phyloP scores from a whole-genome alignment of 331 rosid genomes.

The Telfairia occidentalis region DNA sequence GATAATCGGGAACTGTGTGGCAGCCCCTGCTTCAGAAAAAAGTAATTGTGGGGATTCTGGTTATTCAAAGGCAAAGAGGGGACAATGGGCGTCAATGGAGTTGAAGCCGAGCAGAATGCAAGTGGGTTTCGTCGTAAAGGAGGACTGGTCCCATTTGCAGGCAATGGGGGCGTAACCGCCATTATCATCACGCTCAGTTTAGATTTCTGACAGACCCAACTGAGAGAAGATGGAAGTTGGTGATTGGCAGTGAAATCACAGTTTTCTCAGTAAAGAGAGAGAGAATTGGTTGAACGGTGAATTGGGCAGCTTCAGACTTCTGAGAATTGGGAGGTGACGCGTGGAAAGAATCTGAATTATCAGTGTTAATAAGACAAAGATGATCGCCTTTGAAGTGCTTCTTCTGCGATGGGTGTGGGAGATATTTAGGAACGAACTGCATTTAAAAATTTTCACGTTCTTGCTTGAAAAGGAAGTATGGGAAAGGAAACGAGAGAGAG shows the following conservation, averaged over 20 bases:
- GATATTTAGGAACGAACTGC: background rate
- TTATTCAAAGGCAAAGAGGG: background rate
- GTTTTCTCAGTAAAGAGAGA: background rate
- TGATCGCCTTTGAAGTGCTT: background rate
- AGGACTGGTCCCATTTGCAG: background rate
- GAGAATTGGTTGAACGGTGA: background rate
- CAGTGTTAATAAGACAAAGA: background rate
- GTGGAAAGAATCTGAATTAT: background rate
- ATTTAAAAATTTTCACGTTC: background rate
- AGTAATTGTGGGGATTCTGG: background rate
- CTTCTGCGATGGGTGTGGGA: background rate
- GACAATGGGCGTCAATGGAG: background rate
- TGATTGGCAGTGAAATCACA: background rate
- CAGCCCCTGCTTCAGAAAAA: conserved; percentile 2
- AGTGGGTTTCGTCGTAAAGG: conserved; percentile 5
- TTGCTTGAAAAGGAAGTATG: background rate
- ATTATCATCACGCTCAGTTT: background rate
- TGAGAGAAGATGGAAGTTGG: background rate
- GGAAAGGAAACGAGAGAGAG: background rate
- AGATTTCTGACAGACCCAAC: background rate
- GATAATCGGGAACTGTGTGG: background rate
- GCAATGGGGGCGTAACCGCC: conserved; percentile 2
- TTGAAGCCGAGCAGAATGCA: background rate
- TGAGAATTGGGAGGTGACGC: background rate
- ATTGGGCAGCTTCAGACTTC: background rate